Evolutionary conservation across 1,284 basidiomycete species (phyloP), one percentile per base, ranked within the genome.

Genomic region (Porogramme epimiltina): DNA sequence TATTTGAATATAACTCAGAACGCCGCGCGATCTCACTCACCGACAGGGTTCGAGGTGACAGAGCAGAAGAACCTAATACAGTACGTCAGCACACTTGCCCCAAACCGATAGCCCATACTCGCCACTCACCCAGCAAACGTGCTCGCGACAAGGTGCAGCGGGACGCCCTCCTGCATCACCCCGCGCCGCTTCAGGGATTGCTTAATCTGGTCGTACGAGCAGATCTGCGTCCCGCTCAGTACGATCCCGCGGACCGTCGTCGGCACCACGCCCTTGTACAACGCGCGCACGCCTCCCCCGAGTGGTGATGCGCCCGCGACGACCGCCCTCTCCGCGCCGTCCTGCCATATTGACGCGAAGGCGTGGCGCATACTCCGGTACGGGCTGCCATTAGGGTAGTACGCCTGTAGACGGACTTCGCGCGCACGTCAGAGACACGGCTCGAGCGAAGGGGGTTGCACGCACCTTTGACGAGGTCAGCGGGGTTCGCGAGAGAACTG

Each of bases 121-220:
- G 34, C 22, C 11, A 8, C 64, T 33, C 48, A 72, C 64, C 71
- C 71, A 3, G 72, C 72, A 49, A 74, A 66, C 55, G 71, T 59
- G 53, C 70, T 72, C 26, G 70, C 65, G 10, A 67, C 65, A n/a
- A 72, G 55, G 45, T 73, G 72, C 46, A 73, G 50, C 6, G 60
- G 61, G 3, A 72, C 47, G 15, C 71, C 71, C 54, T 73, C 72
- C 45, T 68, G 47, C 68, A 73, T 68, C 16, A 69, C 26, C 1
- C 63, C 66, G 2, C 61, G 59, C 44, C 44, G 55, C 64, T 73
- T 73, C 31, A 72, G 44, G 5, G 52, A 60, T 60, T 74, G 71
- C 59, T 74, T 73, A 39, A 69, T 61, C 57, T 73, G 71, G 52
- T 74, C 72, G 49, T 74, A 74, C 19, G 71, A 69, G 47, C 69